phyloP scores from a whole-genome alignment of 768 basidiomycete species.

The Rhizopogon vulgaris region DNA sequence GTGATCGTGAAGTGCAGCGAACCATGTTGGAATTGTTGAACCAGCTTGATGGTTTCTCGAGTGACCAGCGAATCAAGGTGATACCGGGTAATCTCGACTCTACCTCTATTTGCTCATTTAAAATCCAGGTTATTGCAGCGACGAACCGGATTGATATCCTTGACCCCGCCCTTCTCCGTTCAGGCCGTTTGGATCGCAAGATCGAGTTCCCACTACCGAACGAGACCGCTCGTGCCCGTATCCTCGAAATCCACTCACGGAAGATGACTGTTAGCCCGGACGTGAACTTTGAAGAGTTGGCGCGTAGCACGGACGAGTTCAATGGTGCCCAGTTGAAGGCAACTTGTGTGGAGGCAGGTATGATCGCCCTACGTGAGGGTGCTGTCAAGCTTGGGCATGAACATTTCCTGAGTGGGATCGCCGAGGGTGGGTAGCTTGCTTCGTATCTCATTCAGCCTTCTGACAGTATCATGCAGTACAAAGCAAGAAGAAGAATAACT shows the following conservation, averaged over 20 bases:
- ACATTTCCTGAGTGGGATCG: slow-evolving; percentile 90
- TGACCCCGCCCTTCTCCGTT: slow-evolving; percentile 96
- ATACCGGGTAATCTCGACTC: slow-evolving; percentile 2
- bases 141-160: slow-evolving; percentile 99
- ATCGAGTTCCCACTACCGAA: slow-evolving; percentile 98
- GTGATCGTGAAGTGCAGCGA: slow-evolving; percentile 97
- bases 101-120: slow-evolving; percentile 5
- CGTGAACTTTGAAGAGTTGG: slow-evolving; percentile 96
- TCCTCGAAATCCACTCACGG: slow-evolving; percentile 93
- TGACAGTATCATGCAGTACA: slow-evolving; percentile 55
- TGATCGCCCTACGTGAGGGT: slow-evolving; percentile 95
- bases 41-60: slow-evolving; percentile 96
- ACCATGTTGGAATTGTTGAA: slow-evolving; percentile 99
- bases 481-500: slow-evolving; percentile 99
- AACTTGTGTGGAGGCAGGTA: slow-evolving; percentile 98
- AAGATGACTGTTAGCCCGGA: slow-evolving; percentile 88
- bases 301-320: slow-evolving; percentile 96
- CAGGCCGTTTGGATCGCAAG: slow-evolving; percentile 95
- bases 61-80: slow-evolving; percentile 96
- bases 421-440: slow-evolving; percentile 56
- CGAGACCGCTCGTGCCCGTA: slow-evolving; percentile 92
- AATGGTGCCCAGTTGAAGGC: slow-evolving; percentile 97
- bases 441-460: slow-evolving; percentile 12
- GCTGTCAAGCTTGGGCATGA: slow-evolving; percentile 86
- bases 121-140: slow-evolving; percentile 85